Conservation (phyloP, 257 asterid species). For the Rehmannia glutinosa region DNA sequence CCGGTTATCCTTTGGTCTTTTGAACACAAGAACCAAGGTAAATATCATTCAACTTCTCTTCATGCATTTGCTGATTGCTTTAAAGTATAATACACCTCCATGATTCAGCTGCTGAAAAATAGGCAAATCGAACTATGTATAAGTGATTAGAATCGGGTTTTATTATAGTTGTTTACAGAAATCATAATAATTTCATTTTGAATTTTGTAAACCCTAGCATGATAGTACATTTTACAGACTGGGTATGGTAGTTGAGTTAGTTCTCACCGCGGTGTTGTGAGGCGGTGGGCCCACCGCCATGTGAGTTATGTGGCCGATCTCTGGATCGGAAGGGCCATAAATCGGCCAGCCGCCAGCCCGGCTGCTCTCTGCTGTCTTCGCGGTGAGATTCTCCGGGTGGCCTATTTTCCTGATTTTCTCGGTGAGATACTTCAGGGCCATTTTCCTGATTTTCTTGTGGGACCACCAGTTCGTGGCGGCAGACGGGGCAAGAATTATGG, state of each 20-base stretch:
- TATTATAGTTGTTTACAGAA: not conserved
- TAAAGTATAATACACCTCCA: slow-evolving; percentile 43
- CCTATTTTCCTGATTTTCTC: slow-evolving; percentile 6
- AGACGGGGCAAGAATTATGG: slow-evolving; percentile 93
- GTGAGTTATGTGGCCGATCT: slow-evolving; percentile 33
- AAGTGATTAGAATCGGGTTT: not conserved
- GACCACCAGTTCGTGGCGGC: slow-evolving; percentile 51
- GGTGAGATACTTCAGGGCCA: too few relatives aligned
- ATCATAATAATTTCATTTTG: not conserved
- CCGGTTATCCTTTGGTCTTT: slow-evolving; percentile 2
- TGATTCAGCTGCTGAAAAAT: slow-evolving; percentile 36
- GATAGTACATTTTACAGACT: slow-evolving; percentile 4
- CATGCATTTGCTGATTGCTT: slow-evolving; percentile 9
- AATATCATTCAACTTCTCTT: slow-evolving; percentile 6
- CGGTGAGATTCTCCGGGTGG: slow-evolving; percentile 19
- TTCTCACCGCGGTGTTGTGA: slow-evolving; percentile 37
- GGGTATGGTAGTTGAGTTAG: slow-evolving; percentile 19
- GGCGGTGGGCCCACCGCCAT: not conserved
- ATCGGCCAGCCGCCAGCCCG: slow-evolving; percentile 48
- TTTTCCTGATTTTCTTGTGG: slow-evolving; percentile 4
- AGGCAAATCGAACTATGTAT: slow-evolving; percentile 18
- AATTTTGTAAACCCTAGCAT: slow-evolving; percentile 12
- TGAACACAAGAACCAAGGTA: too few relatives aligned
- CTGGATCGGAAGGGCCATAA: slow-evolving; percentile 71
- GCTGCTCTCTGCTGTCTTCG: slow-evolving; percentile 25